Percentiles rank a stretch among this genome's conserved stretches.
These are phyloP conservation scores for Colletotrichum australisinense DNA, from an alignment of 2,329 filamentous ascomycete species.

Conservation along the genomic window DNA sequence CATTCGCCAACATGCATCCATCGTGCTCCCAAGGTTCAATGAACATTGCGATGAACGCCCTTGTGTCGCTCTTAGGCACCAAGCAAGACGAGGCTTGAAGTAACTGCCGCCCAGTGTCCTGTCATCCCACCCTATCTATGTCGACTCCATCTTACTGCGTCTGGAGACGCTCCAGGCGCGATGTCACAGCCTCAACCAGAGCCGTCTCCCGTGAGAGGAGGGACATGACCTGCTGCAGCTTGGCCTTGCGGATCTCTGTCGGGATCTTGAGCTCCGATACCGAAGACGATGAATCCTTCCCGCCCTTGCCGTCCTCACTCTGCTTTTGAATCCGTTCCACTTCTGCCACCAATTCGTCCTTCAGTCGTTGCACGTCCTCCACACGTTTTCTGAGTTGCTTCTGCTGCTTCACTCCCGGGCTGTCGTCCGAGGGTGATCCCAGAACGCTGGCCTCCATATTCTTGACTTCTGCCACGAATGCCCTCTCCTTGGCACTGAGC, in stretches of 20 bases:
- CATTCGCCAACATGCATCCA: neutral
- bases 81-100: conserved; percentile 3
- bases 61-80: conserved; percentile 14
- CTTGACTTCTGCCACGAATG: conserved; percentile 59
- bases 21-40: neutral
- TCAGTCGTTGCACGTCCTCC: conserved; percentile 65
- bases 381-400: conserved; percentile 68
- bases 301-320: conserved; percentile 36
- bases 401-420: conserved; percentile 22
- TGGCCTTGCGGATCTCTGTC: conserved; percentile 69
- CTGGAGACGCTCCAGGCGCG: conserved; percentile 69
- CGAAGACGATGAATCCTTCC: conserved; percentile 46
- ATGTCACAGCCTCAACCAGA: conserved; percentile 74
- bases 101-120: conserved; percentile 13
- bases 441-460: conserved; percentile 65
- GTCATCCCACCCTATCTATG: conserved; percentile 18
- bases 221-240: conserved; percentile 71
- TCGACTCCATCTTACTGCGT: conserved; percentile 13
- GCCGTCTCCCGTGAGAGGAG: conserved; percentile 75
- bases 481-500: conserved; percentile 57
- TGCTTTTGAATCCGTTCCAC: conserved; percentile 55
- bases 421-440: conserved; percentile 38
- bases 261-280: conserved; percentile 63
- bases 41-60: neutral
- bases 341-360: conserved; percentile 64